phyloP scores from a whole-genome alignment of 2,329 filamentous ascomycete genomes.

The Zasmidium cellare region DNA sequence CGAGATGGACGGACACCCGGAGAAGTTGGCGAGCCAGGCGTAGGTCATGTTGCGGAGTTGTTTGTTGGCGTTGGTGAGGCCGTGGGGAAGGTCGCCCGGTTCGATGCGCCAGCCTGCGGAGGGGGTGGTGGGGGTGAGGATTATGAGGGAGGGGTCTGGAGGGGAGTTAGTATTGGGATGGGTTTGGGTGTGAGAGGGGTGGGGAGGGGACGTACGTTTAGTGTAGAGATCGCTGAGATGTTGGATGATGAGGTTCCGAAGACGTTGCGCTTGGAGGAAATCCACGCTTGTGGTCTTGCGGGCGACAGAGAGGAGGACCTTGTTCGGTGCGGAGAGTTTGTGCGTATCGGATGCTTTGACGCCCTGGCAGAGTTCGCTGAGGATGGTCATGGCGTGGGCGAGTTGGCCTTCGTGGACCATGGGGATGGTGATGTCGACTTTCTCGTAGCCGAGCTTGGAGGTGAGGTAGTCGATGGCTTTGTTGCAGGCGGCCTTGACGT shows the following conservation, averaged over 20 bases:
- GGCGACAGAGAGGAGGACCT: constrained; percentile 66
- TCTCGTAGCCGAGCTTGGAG: constrained; percentile 52
- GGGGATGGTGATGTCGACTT: constrained; percentile 65
- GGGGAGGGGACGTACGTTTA: constrained; percentile 30
- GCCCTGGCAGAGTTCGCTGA: constrained; percentile 65
- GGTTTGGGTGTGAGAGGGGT: too few relatives aligned
- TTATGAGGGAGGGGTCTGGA: constrained; percentile 68
- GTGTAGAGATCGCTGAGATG: constrained; percentile 73
- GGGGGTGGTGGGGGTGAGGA: constrained; percentile 77
- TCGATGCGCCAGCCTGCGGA: constrained; percentile 70
- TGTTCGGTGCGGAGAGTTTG: constrained; percentile 65
- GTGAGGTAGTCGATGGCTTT: constrained; percentile 61
- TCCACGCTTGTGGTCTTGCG: constrained; percentile 67
- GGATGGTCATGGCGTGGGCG: constrained; percentile 75
- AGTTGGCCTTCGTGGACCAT: constrained; percentile 69
- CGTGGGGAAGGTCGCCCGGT: constrained; percentile 56
- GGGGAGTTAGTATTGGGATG: too few relatives aligned
- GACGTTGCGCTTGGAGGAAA: constrained; percentile 68
- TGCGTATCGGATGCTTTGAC: constrained; percentile 48
- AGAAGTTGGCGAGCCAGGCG: constrained; percentile 81
- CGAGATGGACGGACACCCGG: constrained; percentile 72
- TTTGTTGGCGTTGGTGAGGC: constrained; percentile 71
- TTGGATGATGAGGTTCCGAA: constrained; percentile 75
- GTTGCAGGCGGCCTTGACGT: constrained; percentile 64
- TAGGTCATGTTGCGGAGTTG: constrained; percentile 76